Base-by-base conservation (phyloP, 2,329 filamentous ascomycete genomes). In the Lecanoromycetidae sp. region DNA sequence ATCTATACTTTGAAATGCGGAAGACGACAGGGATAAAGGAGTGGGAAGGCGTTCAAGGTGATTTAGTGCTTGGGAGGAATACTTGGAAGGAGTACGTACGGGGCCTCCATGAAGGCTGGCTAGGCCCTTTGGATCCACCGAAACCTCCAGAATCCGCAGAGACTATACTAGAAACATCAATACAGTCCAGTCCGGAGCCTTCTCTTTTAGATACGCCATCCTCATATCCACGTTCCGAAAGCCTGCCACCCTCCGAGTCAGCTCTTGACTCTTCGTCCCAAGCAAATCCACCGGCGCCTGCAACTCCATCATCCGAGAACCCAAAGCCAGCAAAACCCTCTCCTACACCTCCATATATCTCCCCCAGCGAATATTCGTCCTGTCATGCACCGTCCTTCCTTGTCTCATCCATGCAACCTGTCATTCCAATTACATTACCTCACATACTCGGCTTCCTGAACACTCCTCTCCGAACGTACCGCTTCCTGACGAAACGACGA, bases 41-140 rank as follows among this genome's bases (percentile, higher is more conserved):
- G 27, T 90, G 82, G 59, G 71, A 80, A 3, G 88, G 85, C 8
- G 71, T 82, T 19, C 75, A 76, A 53, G 91, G 91, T 36, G 90
- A 96, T 61, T 73, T 98, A 43, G 79, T 96, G 15, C 78, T 98
- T 57, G 91, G 91, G 10, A 72, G 90, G 48, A 84, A 95, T 61
- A 82, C 90, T 8, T 98, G 91, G 91, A 98, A 95, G 67, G 91
- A 98, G 66, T 98, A 96, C 63, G 71, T 96, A 20, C 76, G 88
- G 49, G 91, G 91, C 37, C 61, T 96, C 55, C 91, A 98, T 62
- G 91, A 98, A 66, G 91, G 91, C 47, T 98, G 91, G 90, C 69
- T 98, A 20, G 90, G 91, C 0, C 87, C 91, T 6, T 68, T 94
- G 35, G 77, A 82, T 9, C 20, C n/a, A 49, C 22, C 27, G 7